A percentile compares a stretch with the other conserved stretches of the same genome.
These are phyloP conservation scores for Paraconiothyrium sp. DNA, from an alignment of 2,329 filamentous ascomycete genomes.

Conservation along the genomic window DNA sequence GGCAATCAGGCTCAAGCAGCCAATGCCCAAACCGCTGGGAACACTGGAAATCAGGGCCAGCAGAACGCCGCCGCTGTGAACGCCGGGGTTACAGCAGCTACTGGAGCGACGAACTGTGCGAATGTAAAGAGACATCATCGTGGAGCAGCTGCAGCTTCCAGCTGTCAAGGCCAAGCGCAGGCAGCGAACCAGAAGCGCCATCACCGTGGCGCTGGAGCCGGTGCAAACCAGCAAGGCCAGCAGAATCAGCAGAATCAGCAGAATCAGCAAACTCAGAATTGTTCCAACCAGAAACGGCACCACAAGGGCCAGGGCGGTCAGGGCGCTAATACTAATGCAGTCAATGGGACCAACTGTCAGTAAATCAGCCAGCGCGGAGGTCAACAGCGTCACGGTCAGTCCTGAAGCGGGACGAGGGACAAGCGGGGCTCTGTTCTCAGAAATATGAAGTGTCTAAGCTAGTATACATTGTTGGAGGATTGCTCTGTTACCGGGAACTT, in stretches of 20 bases:
- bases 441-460: no score
- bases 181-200: constrained; percentile 14
- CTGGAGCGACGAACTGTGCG: constrained; percentile 2
- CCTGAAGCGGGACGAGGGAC: no score
- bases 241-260: neutral
- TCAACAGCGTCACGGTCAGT: neutral
- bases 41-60: neutral
- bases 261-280: neutral
- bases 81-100: neutral
- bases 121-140: neutral
- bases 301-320: neutral
- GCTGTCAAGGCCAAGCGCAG: neutral
- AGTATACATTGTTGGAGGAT: no score
- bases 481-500: no score
- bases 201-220: constrained; percentile 6
- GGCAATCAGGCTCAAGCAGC: constrained; percentile 5
- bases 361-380: neutral
- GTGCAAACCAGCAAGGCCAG: neutral
- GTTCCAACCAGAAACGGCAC: constrained; percentile 5
- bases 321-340: neutral
- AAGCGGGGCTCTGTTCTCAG: no score
- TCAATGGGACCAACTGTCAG: neutral
- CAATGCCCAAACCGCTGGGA: neutral
- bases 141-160: neutral
- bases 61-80: neutral